These are phyloP conservation scores for Rhinocladiella mackenziei DNA, from an alignment of 2,329 filamentous ascomycete genomes.

Conservation along the genomic window DNA sequence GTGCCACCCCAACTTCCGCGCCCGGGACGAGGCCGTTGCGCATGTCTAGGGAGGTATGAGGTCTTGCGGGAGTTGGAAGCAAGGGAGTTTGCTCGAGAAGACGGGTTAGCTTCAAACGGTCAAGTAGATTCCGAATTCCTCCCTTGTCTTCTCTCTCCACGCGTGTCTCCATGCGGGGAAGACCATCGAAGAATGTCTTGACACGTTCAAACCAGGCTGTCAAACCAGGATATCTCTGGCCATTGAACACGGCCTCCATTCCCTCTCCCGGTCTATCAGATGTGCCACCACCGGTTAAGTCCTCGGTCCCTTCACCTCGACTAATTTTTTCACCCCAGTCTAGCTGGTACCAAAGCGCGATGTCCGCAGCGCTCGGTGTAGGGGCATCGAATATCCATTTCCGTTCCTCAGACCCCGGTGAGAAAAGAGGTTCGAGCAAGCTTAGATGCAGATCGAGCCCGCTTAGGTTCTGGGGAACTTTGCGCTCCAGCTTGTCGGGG, in stretches of 20 bases:
- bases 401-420: background rate
- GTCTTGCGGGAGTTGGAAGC: conserved; percentile 17
- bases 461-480: conserved; percentile 23
- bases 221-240: conserved; percentile 22
- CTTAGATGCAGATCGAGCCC: conserved; percentile 25
- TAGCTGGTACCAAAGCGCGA: conserved; percentile 25
- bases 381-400: conserved; percentile 19
- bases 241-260: conserved; percentile 18
- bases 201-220: conserved; percentile 20
- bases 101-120: conserved; percentile 36
- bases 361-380: conserved; percentile 21
- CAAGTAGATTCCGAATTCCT: conserved; percentile 16
- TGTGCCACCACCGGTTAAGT: conserved; percentile 22
- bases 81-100: conserved; percentile 6
- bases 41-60: conserved; percentile 15
- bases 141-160: conserved; percentile 14
- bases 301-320: conserved; percentile 19
- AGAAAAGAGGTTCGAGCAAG: conserved; percentile 22
- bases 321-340: conserved; percentile 29
- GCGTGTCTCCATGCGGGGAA: conserved; percentile 20
- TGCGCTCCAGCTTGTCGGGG: conserved; percentile 23
- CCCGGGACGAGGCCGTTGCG: conserved; percentile 22
- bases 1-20: conserved; percentile 19
- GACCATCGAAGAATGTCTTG: conserved; percentile 14
- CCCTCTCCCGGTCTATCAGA: conserved; percentile 21